Percentiles rank a stretch among this genome's conserved stretches.
phyloP scores from a whole-genome alignment of 2,329 filamentous ascomycete genomes.

The Phyllosticta paracitricarpa region DNA sequence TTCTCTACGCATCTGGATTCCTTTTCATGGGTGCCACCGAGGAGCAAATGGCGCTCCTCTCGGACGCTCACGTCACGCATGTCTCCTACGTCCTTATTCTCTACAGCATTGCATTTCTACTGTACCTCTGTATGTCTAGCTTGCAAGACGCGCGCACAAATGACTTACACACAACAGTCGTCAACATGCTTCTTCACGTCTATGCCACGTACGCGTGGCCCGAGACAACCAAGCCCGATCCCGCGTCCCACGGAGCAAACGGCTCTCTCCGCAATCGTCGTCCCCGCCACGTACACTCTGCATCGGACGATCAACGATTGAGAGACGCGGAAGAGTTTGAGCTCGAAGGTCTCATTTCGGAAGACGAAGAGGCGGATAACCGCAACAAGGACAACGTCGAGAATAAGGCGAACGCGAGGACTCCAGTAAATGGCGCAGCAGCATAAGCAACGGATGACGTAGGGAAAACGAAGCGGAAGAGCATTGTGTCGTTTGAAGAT shows the following conservation, averaged over 20 bases:
- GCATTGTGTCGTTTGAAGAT: not conserved
- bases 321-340: slow-evolving; percentile 88
- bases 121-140: slow-evolving; percentile 67
- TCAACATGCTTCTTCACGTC: slow-evolving; percentile 73
- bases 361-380: slow-evolving; percentile 58
- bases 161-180: slow-evolving; percentile 38
- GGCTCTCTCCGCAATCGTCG: slow-evolving; percentile 18
- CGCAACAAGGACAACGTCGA: slow-evolving; percentile 5
- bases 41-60: slow-evolving; percentile 80
- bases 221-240: slow-evolving; percentile 24
- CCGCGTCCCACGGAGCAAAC: slow-evolving; percentile 25
- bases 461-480: not conserved
- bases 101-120: slow-evolving; percentile 78
- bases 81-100: slow-evolving; percentile 88
- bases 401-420: not conserved
- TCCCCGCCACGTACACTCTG: slow-evolving; percentile 24
- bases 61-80: slow-evolving; percentile 66
- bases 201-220: slow-evolving; percentile 59
- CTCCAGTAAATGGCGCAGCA: not conserved
- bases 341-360: slow-evolving; percentile 78
- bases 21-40: slow-evolving; percentile 97
- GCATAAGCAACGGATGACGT: not conserved
- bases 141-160: slow-evolving; percentile 12
- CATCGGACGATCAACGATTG: slow-evolving; percentile 47
- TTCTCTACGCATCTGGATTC: slow-evolving; percentile 86